A percentile compares a stretch with the other conserved stretches of the same genome.
Evolutionary conservation across 2,329 filamentous ascomycete species (phyloP).

Genomic region (Myotisia sp.): DNA sequence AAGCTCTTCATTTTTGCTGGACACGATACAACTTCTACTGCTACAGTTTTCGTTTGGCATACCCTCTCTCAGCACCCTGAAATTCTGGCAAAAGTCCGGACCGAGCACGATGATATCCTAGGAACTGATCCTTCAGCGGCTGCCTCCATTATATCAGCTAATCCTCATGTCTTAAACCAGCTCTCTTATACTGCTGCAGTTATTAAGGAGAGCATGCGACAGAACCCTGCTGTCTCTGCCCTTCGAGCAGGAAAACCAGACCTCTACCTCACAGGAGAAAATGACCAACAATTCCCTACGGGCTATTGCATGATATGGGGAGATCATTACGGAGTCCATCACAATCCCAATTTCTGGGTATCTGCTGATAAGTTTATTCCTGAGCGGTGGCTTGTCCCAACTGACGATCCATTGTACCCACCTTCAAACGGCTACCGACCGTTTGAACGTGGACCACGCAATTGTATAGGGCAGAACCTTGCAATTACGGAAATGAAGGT

Average conservation of each 20-base stretch:
- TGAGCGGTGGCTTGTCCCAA: constrained; percentile 22
- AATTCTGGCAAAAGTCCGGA: constrained; percentile 24
- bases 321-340: constrained; percentile 4
- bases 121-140: constrained; percentile 28
- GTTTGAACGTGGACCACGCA: constrained; percentile 36
- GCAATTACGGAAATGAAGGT: constrained; percentile 32
- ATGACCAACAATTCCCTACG: constrained; percentile 1
- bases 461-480: constrained; percentile 38
- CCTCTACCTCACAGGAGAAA: too few species aligned
- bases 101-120: constrained; percentile 42
- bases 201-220: constrained; percentile 40
- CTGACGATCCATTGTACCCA: constrained; percentile 8
- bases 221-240: constrained; percentile 32
- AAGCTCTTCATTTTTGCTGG: constrained; percentile 23
- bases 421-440: constrained; percentile 33
- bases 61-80: constrained; percentile 20
- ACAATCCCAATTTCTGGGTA: constrained; percentile 6
- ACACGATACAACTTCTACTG: constrained; percentile 23
- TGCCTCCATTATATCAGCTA: constrained; percentile 21
- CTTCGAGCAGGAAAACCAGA: constrained; percentile 1
- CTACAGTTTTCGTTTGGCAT: constrained; percentile 15
- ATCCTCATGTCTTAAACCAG: constrained; percentile 32
- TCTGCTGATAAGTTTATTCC: constrained; percentile 20
- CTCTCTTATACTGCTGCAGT: constrained; percentile 40
- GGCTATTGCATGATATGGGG: background rate